phyloP scores from a whole-genome alignment of 305 asterid species.

The Fraxinus paxiana region DNA sequence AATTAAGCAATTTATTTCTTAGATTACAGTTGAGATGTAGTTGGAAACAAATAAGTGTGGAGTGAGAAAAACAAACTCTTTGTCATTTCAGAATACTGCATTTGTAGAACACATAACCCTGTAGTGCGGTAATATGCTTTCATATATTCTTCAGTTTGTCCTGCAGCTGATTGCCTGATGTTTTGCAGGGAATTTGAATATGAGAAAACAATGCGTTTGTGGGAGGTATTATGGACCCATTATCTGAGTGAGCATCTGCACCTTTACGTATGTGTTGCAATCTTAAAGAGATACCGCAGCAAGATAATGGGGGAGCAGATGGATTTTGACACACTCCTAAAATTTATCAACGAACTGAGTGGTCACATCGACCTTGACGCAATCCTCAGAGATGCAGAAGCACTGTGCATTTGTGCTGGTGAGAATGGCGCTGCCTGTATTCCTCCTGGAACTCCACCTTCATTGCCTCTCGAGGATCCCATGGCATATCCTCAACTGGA shows the following conservation, averaged over 20 bases:
- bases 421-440: constrained; percentile 87
- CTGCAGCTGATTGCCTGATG: background rate
- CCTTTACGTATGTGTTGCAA: constrained; percentile 76
- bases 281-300: constrained; percentile 65
- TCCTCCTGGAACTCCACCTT: constrained; percentile 98
- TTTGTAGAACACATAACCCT: background rate
- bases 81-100: background rate
- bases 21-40: background rate
- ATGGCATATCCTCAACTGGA: constrained; percentile 67
- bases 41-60: background rate
- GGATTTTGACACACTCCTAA: constrained; percentile 93
- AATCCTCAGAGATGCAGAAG: constrained; percentile 86
- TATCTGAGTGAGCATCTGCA: constrained; percentile 85
- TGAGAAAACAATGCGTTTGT: constrained; percentile 64
- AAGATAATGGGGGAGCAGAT: constrained; percentile 87
- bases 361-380: constrained; percentile 78
- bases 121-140: background rate
- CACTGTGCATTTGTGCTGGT: constrained; percentile 87
- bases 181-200: constrained; percentile 79
- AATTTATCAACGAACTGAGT: constrained; percentile 85
- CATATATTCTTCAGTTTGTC: background rate
- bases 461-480: constrained; percentile 67
- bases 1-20: background rate
- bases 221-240: constrained; percentile 98
- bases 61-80: background rate